Base-by-base conservation (phyloP, 2,329 filamentous ascomycete species). In the Cladosporium cucumerinum region DNA sequence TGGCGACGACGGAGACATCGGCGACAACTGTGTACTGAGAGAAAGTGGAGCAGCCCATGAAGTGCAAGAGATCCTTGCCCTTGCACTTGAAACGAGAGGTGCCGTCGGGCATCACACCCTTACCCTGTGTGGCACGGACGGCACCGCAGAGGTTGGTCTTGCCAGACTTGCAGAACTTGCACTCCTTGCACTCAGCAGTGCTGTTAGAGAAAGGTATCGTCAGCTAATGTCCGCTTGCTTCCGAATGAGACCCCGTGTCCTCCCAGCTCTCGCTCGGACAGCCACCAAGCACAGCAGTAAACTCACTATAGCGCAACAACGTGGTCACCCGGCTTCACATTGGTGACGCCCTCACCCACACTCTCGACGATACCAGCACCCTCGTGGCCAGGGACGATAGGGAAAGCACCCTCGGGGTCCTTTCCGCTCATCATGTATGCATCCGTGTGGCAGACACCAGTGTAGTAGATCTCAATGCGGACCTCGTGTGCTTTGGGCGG, bases 91-190 rank as follows among this genome's bases (percentile, higher is more conserved):
- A 97, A 74, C 95, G 91, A 65, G 90, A 90, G 70, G 94, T 98
- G 74, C 94, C 94, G 79, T 99, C 95, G 65, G 95, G 95, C 93
- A 99, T 97, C 72, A 97, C 87, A 76, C 95, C 95, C 80, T 89
- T 90, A 74, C 95, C 95, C 82, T 99, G 95, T 52, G 95, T 98
- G 54, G 92, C 92, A 74, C 95, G 90, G 80, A 99, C 99, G 87
- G 98, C 98, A 79, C 95, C 95, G 82, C 94, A 98, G 66, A 98
- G 90, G 82, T 98, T 97, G 75, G 94, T 98, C 89, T 99, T 99
- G 82, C 94, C 95, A 49, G 94, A 98, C 81, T 92, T 95, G 89
- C 95, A 99, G 86, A 98, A 98, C 84, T 98, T 98, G 88, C 95
- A 99, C 80, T 98, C 94, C 72, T 87, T 85, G 84, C 95, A 98